Percentiles rank a stretch among this genome's conserved stretches.
Conservation (phyloP, 164 flowering plant genomes). For the Kingdonia uniflora region DNA sequence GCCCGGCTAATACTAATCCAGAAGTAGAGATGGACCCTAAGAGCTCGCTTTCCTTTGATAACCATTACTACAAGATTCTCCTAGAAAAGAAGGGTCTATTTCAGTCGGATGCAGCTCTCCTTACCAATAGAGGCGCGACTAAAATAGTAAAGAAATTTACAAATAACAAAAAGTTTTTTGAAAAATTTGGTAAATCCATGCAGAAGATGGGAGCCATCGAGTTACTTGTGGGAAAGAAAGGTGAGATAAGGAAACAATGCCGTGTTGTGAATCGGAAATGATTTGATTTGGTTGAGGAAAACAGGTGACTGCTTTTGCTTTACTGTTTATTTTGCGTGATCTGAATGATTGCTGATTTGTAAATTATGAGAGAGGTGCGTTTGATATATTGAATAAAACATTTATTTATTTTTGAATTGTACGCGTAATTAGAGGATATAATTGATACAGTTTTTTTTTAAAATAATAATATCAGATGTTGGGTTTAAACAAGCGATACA, state of each 20-base stretch:
- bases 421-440: too few relatives aligned
- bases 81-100: neutral
- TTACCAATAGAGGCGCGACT: neutral
- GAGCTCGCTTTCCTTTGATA: constrained; percentile 1
- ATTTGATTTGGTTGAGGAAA: too few relatives aligned
- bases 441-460: too few relatives aligned
- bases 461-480: too few relatives aligned
- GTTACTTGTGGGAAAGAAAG: neutral
- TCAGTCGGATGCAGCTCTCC: constrained; percentile 3
- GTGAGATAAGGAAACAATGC: constrained; percentile 4
- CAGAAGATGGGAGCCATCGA: constrained; percentile 1
- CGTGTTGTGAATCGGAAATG: neutral
- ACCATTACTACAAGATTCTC: neutral
- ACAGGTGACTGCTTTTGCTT: too few relatives aligned
- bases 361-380: too few relatives aligned
- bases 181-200: neutral
- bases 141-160: too few relatives aligned
- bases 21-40: constrained; percentile 3
- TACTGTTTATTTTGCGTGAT: too few relatives aligned
- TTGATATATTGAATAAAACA: too few relatives aligned
- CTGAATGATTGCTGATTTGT: too few relatives aligned
- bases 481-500: too few relatives aligned
- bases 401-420: too few relatives aligned
- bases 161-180: neutral
- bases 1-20: constrained; percentile 7